Evolutionary conservation across 257 asterid species (phyloP).

Genomic region (Rauvolfia tetraphylla): DNA sequence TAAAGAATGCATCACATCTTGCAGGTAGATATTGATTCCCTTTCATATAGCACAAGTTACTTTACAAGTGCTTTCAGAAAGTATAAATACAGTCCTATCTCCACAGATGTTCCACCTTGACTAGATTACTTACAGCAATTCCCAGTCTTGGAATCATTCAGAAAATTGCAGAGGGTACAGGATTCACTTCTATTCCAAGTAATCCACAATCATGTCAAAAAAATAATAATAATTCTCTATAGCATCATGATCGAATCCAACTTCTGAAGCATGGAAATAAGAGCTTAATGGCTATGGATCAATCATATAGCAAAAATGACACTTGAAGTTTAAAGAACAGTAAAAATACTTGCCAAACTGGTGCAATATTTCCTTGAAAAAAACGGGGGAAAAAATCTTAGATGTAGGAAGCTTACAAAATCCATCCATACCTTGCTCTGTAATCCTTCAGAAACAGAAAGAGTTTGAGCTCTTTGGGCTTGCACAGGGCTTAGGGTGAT

Average conservation of each 20-base stretch:
- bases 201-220: neutral
- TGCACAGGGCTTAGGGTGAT: conserved; percentile 97
- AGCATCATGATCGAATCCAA: conserved; percentile 1
- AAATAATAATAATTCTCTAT: neutral
- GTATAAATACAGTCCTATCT: neutral
- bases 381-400: no score
- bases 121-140: neutral
- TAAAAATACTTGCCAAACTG: neutral
- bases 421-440: conserved; percentile 39
- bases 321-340: neutral
- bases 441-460: conserved; percentile 78
- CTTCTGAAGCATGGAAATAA: neutral
- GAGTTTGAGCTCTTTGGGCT: conserved; percentile 86
- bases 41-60: neutral
- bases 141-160: neutral
- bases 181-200: neutral
- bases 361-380: neutral
- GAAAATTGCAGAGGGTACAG: neutral
- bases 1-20: neutral
- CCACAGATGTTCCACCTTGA: neutral
- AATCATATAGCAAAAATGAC: neutral
- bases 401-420: neutral
- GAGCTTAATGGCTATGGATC: no score
- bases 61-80: neutral
- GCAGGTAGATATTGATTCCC: neutral